Conservation (phyloP, 2,329 filamentous ascomycete genomes). For the Penicillium concentricum region DNA sequence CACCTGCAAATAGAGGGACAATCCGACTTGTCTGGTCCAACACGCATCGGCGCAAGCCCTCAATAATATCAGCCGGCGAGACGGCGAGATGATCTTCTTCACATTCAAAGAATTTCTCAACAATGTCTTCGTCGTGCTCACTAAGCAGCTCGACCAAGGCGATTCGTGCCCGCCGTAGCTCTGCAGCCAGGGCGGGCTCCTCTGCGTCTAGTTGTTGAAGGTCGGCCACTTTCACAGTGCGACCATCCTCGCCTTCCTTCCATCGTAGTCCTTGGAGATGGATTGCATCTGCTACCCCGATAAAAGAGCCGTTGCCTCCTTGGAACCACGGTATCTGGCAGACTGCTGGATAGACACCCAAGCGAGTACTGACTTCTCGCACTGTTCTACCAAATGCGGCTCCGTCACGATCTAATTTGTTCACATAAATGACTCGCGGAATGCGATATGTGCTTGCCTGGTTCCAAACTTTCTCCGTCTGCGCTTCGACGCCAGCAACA, state of each 20-base stretch:
- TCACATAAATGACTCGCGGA: conserved; percentile 77
- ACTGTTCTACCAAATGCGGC: conserved; percentile 81
- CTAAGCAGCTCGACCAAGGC: conserved; percentile 80
- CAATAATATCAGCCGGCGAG: conserved; percentile 63
- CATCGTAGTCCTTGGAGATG: conserved; percentile 74
- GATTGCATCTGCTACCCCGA: conserved; percentile 81
- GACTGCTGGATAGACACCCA: conserved; percentile 82
- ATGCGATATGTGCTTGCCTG: conserved; percentile 85
- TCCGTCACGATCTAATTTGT: conserved; percentile 81
- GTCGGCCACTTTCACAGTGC: conserved; percentile 56
- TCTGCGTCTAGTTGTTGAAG: conserved; percentile 54
- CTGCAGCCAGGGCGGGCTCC: conserved; percentile 55
- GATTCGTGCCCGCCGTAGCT: conserved; percentile 72
- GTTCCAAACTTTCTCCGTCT: conserved; percentile 94
- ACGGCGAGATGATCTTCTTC: conserved; percentile 72
- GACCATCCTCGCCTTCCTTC: conserved; percentile 65
- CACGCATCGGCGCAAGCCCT: conserved; percentile 72
- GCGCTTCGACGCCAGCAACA: conserved; percentile 91
- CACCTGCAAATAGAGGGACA: conserved; percentile 85
- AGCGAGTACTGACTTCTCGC: conserved; percentile 74
- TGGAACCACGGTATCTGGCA: conserved; percentile 97
- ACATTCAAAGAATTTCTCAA: conserved; percentile 78
- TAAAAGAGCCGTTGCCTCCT: conserved; percentile 67
- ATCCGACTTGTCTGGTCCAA: conserved; percentile 65
- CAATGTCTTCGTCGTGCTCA: conserved; percentile 81